Percentiles rank a stretch among this genome's conserved stretches.
Conservation (phyloP, 2,329 filamentous ascomycete species). For the Hypoxylon sp. region DNA sequence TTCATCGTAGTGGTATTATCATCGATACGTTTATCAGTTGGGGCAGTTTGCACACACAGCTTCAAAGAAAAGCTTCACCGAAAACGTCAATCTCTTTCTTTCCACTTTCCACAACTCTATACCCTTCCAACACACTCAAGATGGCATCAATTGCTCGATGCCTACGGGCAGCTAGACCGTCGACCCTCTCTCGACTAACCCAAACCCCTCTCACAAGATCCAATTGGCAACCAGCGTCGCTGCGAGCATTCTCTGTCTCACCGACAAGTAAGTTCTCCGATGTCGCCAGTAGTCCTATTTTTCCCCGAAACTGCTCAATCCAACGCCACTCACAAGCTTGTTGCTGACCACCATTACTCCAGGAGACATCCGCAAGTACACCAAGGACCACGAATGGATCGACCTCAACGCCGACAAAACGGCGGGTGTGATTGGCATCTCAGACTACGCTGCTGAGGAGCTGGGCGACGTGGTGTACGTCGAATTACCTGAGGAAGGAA, state of each 20-base stretch:
- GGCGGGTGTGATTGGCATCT: conserved; percentile 87
- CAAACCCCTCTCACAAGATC: conserved; percentile 54
- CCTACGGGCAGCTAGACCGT: conserved; percentile 66
- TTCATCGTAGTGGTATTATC: conserved; percentile 43
- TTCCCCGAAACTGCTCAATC: conserved; percentile 53
- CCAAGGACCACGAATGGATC: conserved; percentile 98
- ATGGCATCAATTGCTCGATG: conserved; percentile 72
- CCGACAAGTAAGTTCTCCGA: conserved; percentile 62
- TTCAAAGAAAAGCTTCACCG: conserved; percentile 33
- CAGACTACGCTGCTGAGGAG: conserved; percentile 89
- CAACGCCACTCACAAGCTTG: neutral
- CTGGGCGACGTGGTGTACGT: conserved; percentile 98
- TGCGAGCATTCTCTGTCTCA: conserved; percentile 65
- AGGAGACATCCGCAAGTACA: conserved; percentile 86
- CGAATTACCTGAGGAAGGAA: conserved; percentile 83
- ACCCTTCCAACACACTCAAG: conserved; percentile 3
- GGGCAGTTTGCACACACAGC: conserved; percentile 39
- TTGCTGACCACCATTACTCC: conserved; percentile 18
- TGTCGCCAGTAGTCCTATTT: conserved; percentile 54
- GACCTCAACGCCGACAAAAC: conserved; percentile 87
- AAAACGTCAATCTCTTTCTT: conserved; percentile 17
- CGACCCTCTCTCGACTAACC: conserved; percentile 60
- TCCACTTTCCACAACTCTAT: conserved; percentile 12
- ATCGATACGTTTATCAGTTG: conserved; percentile 36
- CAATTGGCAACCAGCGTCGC: conserved; percentile 57